Percentiles rank a stretch among this genome's conserved stretches.
Evolutionary conservation across 306 rosid genomes (phyloP).

Genomic region (Delonix regia): DNA sequence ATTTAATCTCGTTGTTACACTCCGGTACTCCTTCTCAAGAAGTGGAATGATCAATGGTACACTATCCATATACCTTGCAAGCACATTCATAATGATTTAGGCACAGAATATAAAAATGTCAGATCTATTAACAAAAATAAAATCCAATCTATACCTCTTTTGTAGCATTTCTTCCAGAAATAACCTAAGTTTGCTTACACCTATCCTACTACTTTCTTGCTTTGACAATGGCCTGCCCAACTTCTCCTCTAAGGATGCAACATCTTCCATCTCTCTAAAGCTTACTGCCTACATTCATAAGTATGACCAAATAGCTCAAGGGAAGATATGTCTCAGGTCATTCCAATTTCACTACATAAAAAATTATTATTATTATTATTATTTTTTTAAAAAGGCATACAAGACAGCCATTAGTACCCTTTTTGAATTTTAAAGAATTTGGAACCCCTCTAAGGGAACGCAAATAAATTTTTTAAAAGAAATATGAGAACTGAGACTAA

Average conservation of each 20-base stretch:
- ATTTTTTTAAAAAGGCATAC: neutral
- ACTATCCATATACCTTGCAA: slow-evolving; percentile 84
- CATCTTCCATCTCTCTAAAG: slow-evolving; percentile 84
- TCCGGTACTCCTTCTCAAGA: slow-evolving; percentile 92
- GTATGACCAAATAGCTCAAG: slow-evolving; percentile 33
- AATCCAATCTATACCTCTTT: slow-evolving; percentile 57
- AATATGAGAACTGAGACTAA: neutral
- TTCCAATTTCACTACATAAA: neutral
- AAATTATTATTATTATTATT: no score
- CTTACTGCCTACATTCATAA: slow-evolving; percentile 68
- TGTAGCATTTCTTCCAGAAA: slow-evolving; percentile 89
- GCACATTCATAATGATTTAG: slow-evolving; percentile 40
- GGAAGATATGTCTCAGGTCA: slow-evolving; percentile 13
- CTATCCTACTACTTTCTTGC: slow-evolving; percentile 87
- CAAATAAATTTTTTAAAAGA: neutral
- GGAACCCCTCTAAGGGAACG: slow-evolving; percentile 7
- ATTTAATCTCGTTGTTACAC: slow-evolving; percentile 69
- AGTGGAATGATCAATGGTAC: slow-evolving; percentile 93
- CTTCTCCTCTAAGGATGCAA: slow-evolving; percentile 79
- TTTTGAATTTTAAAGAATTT: neutral
- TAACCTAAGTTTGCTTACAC: slow-evolving; percentile 84
- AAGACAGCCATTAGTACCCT: neutral
- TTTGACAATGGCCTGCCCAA: slow-evolving; percentile 77
- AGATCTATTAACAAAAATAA: slow-evolving; percentile 13
- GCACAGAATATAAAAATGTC: slow-evolving; percentile 24